These are phyloP conservation scores for Mycogone perniciosa DNA, from an alignment of 2,329 filamentous ascomycete species.

Conservation along the genomic window DNA sequence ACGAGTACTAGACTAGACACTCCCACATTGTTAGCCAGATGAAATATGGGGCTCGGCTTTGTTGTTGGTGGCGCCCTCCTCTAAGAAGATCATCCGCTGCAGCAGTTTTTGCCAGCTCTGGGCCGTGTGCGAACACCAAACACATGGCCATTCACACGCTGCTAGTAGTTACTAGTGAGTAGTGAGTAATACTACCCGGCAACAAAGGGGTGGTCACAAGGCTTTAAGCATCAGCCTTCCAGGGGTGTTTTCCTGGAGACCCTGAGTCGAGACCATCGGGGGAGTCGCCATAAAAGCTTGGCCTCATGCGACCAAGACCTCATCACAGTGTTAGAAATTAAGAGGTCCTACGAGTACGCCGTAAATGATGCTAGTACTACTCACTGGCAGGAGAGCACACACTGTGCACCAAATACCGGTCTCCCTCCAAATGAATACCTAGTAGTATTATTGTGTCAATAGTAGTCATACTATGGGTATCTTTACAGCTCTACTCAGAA, in stretches of 20 bases:
- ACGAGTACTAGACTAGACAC: too few relatives aligned
- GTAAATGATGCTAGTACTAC: too few relatives aligned
- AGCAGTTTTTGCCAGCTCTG: background rate
- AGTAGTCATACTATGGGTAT: too few relatives aligned
- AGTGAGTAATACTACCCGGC: too few relatives aligned
- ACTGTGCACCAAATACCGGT: too few relatives aligned
- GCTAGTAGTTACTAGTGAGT: too few relatives aligned
- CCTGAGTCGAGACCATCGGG: background rate
- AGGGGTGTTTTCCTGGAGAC: background rate
- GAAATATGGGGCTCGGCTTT: constrained; percentile 3
- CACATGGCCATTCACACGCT: too few relatives aligned
- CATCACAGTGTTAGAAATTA: background rate
- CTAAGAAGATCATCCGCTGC: background rate
- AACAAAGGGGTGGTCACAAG: background rate
- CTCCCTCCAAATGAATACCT: too few relatives aligned
- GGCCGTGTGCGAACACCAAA: too few relatives aligned
- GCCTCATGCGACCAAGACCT: background rate
- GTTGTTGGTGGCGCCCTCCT: background rate
- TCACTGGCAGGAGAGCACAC: too few relatives aligned
- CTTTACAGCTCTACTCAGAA: background rate
- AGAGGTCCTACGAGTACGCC: background rate
- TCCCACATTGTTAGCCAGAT: background rate
- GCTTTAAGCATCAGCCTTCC: background rate
- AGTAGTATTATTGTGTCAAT: too few relatives aligned
- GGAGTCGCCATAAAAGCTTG: background rate